Conservation (phyloP, 257 asterid genomes). For the Solanum sejunctum region DNA sequence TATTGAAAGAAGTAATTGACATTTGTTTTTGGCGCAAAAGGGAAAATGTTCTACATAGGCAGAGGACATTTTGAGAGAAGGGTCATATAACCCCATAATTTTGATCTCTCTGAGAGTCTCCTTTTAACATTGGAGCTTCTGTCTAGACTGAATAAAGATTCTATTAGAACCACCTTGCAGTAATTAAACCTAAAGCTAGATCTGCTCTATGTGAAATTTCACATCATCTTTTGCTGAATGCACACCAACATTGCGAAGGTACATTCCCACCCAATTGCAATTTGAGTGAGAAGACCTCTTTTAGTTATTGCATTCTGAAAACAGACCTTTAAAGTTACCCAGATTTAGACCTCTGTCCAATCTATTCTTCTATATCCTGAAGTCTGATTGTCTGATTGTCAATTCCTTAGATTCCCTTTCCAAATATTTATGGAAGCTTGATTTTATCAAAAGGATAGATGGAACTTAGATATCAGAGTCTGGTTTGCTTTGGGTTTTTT, state of each 20-base stretch:
- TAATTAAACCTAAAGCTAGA: neutral
- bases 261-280: neutral
- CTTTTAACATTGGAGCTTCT: neutral
- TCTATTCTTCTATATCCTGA: neutral
- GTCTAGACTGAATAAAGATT: neutral
- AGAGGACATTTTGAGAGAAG: neutral
- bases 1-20: neutral
- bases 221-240: neutral
- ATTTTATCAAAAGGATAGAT: neutral
- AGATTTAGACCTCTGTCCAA: neutral
- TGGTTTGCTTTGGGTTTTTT: neutral
- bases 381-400: neutral
- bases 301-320: neutral
- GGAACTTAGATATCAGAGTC: neutral
- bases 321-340: neutral
- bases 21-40: neutral
- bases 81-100: neutral
- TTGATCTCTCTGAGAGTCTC: neutral
- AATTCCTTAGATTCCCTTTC: neutral
- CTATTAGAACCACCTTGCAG: neutral
- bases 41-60: neutral
- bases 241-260: neutral
- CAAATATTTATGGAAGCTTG: neutral
- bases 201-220: neutral
- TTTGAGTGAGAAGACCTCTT: neutral